Evolutionary conservation across 1,284 basidiomycete genomes (phyloP).

Genomic region (Moesziomyces antarcticus): DNA sequence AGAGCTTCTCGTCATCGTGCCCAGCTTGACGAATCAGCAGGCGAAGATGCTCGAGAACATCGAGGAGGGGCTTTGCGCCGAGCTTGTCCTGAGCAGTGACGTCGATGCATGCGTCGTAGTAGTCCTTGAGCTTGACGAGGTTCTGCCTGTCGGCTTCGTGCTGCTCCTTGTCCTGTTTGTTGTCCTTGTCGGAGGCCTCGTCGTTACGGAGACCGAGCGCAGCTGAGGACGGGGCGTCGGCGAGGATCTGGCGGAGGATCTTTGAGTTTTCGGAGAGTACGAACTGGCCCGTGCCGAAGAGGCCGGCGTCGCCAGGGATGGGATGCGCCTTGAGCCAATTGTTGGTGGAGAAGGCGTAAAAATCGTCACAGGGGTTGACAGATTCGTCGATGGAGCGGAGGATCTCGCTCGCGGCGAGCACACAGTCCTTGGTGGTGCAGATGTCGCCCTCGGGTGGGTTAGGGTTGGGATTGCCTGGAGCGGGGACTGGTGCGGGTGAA

Average conservation of each 20-base stretch:
- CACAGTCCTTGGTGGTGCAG: constrained; percentile 84
- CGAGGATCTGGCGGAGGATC: constrained; percentile 69
- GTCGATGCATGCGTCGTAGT: constrained; percentile 86
- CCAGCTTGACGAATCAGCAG: constrained; percentile 53
- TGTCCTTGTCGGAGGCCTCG: constrained; percentile 5
- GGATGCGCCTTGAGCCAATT: constrained; percentile 60
- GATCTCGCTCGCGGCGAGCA: constrained; percentile 83
- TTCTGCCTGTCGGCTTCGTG: constrained; percentile 74
- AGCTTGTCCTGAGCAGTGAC: constrained; percentile 71
- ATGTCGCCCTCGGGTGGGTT: constrained; percentile 60
- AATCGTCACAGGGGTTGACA: constrained; percentile 93
- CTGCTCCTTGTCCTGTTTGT: constrained; percentile 11
- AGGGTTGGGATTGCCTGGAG: constrained; percentile 59
- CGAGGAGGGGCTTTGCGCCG: constrained; percentile 70
- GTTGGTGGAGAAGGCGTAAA: constrained; percentile 81
- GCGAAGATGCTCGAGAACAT: constrained; percentile 69
- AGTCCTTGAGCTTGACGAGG: constrained; percentile 80
- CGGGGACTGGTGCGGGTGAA: constrained; percentile 37
- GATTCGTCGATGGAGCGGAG: constrained; percentile 82
- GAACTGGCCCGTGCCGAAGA: constrained; percentile 68
- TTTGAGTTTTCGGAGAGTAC: constrained; percentile 46
- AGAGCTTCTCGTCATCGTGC: constrained; percentile 75
- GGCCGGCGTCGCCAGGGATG: constrained; percentile 70
- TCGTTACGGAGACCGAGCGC: constrained; percentile 63
- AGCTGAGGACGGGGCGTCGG: constrained; percentile 48